Evolutionary conservation across 163 green algal genomes (phyloP), one percentile per base, ranked within the genome.

Genomic region (Chlorella variabilis): DNA sequence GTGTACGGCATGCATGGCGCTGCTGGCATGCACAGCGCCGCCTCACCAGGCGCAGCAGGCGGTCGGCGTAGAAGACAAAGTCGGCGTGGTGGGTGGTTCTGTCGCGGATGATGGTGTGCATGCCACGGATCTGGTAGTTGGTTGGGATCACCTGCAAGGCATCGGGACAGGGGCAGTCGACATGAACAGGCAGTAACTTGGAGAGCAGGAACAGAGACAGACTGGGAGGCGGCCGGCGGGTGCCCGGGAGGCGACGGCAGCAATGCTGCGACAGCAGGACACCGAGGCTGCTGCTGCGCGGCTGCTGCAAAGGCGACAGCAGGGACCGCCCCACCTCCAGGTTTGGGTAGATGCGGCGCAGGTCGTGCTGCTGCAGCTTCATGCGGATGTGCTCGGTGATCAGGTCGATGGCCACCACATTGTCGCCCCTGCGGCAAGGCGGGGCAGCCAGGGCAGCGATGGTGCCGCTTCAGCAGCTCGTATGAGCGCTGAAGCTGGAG

Each of bases 41-140:
- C n/a, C 78, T 67, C 79, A 85, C 90, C 75, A 98, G 90, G 13
- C 96, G 90, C 83, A 96, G 95, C 59, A 98, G 87, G 68, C 95
- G 89, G 88, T 99, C 95, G 51, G 95, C 85, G 78, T 97, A 98
- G 87, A 99, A 99, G 3, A 98, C 94, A 91, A 99, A 99, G 89
- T 99, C 95, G 39, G 92, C 90, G 62, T 95, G 96, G 84, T 74
- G 78, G 1, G 95, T 97, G 9, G 84, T 76, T 1, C 42, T 51
- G 80, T 98, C 93, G 33, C 97, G 92, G 62, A 99, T 96, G 84
- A 99, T 97, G 49, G 97, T 99, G 93, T 99, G 97, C 95, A 99
- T 98, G 88, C 96, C 95, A 9, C 94, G 87, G 62, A 97, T 97
- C 80, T 94, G 79, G 54, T 77, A 86, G 68, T 86, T 86, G 56